phyloP scores from a whole-genome alignment of 345 rosid species.

The Pistacia integerrima region DNA sequence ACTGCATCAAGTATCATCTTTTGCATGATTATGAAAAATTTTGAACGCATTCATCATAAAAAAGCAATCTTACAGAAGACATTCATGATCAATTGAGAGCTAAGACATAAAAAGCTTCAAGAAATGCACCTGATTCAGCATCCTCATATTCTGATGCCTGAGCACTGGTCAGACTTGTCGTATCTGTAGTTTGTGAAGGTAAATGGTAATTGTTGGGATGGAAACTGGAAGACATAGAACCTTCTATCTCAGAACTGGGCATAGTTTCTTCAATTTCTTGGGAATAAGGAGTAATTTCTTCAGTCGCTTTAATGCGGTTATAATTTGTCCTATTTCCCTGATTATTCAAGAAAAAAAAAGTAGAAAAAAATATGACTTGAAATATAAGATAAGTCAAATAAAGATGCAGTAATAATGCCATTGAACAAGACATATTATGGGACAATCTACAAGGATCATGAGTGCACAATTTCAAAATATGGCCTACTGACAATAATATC shows the following conservation, averaged over 20 bases:
- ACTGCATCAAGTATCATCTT: conserved; percentile 43
- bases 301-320: conserved; percentile 52
- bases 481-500: background rate
- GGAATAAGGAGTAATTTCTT: conserved; percentile 42
- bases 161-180: conserved; percentile 60
- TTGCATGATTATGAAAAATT: conserved; percentile 10
- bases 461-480: background rate
- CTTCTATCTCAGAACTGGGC: conserved; percentile 49
- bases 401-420: background rate
- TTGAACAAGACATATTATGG: background rate
- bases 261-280: conserved; percentile 48
- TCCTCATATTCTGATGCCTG: conserved; percentile 80
- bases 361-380: background rate
- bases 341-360: conserved; percentile 7
- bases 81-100: background rate
- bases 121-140: conserved; percentile 74
- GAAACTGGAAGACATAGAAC: conserved; percentile 56
- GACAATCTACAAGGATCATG: background rate
- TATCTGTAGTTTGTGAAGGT: conserved; percentile 62
- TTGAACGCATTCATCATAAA: conserved; percentile 17
- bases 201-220: conserved; percentile 42
- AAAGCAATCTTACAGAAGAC: background rate
- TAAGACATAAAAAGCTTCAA: conserved; percentile 15
- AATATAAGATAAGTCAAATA: too few species aligned
- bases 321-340: conserved; percentile 72